These are phyloP conservation scores for Apiotrichum gamsii DNA, from an alignment of 1,284 basidiomycete species.

Conservation along the genomic window DNA sequence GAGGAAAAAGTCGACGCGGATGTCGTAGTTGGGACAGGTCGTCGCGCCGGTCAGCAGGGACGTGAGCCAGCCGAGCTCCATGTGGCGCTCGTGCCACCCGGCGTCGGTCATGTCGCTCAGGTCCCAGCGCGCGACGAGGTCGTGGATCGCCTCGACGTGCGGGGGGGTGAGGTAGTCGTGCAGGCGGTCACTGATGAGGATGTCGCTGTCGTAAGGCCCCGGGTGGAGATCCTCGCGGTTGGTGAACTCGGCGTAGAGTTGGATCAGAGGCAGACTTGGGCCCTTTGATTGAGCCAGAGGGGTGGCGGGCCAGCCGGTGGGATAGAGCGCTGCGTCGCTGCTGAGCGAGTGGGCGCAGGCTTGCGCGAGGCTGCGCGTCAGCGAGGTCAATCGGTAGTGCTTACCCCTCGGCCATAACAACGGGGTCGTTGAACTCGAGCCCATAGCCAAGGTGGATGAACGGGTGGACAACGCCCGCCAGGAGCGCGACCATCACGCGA, in stretches of 20 bases:
- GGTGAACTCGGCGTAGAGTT: slow-evolving; percentile 30
- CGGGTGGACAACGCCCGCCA: slow-evolving; percentile 54
- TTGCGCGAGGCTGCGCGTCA: slow-evolving; percentile 51
- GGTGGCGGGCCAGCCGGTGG: slow-evolving; percentile 20
- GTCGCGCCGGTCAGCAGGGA: slow-evolving; percentile 56
- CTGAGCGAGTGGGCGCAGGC: slow-evolving; percentile 51
- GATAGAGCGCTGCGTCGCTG: slow-evolving; percentile 12
- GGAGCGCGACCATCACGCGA: slow-evolving; percentile 56
- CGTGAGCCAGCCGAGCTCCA: slow-evolving; percentile 55
- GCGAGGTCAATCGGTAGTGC: not conserved
- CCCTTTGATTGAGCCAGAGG: not conserved
- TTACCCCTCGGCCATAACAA: slow-evolving; percentile 55
- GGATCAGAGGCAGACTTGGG: slow-evolving; percentile 14
- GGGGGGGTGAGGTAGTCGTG: slow-evolving; percentile 47
- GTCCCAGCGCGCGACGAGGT: slow-evolving; percentile 52
- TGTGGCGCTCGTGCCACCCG: slow-evolving; percentile 49
- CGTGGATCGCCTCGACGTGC: slow-evolving; percentile 51
- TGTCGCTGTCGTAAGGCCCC: slow-evolving; percentile 54
- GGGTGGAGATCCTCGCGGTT: slow-evolving; percentile 45
- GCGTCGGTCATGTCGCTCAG: slow-evolving; percentile 47
- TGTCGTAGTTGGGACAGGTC: slow-evolving; percentile 51
- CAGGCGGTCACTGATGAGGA: slow-evolving; percentile 51
- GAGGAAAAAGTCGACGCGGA: slow-evolving; percentile 63
- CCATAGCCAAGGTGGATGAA: slow-evolving; percentile 64
- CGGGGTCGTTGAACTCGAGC: slow-evolving; percentile 56